Percentiles rank a stretch among this genome's conserved stretches.
Conservation (phyloP, 1,284 basidiomycete species). For the Ceratobasidium sp. region DNA sequence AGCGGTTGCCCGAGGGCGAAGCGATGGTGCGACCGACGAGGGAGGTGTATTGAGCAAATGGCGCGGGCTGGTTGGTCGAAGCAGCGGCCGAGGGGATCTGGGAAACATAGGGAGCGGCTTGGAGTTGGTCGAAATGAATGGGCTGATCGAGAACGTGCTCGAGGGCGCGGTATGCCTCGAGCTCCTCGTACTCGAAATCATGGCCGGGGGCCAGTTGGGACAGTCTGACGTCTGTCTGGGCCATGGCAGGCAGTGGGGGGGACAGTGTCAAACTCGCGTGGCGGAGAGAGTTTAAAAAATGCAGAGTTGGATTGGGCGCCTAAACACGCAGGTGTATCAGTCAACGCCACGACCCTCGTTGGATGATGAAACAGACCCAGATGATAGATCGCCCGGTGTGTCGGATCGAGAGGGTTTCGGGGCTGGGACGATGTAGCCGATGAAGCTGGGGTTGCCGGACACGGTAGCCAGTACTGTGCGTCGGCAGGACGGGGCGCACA, state of each 20-base stretch:
- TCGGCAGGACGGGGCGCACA: neutral
- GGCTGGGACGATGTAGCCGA: neutral
- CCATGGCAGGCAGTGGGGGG: slow-evolving; percentile 16
- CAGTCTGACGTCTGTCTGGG: slow-evolving; percentile 9
- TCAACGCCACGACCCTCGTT: neutral
- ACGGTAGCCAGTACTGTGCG: neutral
- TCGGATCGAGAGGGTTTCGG: neutral
- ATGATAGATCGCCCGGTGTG: neutral
- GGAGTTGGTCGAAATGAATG: slow-evolving; percentile 26
- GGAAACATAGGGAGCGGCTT: slow-evolving; percentile 7
- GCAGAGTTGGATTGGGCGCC: neutral
- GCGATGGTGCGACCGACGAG: slow-evolving; percentile 30
- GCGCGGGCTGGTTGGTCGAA: neutral
- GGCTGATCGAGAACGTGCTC: slow-evolving; percentile 14
- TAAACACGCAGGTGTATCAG: neutral
- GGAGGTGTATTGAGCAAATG: slow-evolving; percentile 29
- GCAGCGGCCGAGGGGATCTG: neutral
- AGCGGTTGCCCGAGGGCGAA: slow-evolving; percentile 16
- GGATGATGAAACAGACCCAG: too few relatives aligned
- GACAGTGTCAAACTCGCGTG: neutral
- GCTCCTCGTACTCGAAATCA: neutral
- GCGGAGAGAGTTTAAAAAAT: neutral
- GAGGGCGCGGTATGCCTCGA: neutral
- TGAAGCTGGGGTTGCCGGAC: neutral
- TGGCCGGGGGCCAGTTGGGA: neutral